phyloP scores from a whole-genome alignment of 768 basidiomycete genomes.

The Tricholoma sp. region DNA sequence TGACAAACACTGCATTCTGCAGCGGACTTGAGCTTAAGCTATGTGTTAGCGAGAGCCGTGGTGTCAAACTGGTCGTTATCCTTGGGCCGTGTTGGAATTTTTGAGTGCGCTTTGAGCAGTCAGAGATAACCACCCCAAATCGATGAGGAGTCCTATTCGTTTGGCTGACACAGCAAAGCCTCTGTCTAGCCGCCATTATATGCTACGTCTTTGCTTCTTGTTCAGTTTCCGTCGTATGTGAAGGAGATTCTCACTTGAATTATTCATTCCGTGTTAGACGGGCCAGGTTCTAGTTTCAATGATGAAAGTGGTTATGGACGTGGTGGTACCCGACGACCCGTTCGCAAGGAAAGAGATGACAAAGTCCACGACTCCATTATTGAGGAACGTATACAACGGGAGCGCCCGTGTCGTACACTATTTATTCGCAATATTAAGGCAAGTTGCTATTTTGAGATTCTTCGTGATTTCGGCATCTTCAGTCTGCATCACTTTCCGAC shows the following conservation, averaged over 20 bases:
- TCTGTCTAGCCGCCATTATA: conserved; percentile 33
- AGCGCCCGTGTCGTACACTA: conserved; percentile 91
- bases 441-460: conserved; percentile 37
- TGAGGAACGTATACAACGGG: conserved; percentile 89
- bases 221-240: conserved; percentile 34
- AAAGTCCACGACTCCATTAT: conserved; percentile 89
- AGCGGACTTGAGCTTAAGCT: conserved; percentile 43
- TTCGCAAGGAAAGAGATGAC: conserved; percentile 78
- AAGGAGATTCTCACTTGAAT: conserved; percentile 43
- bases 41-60: conserved; percentile 42
- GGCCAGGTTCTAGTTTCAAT: conserved; percentile 50
- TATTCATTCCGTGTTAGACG: conserved; percentile 58
- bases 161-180: conserved; percentile 26
- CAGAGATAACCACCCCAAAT: conserved; percentile 14
- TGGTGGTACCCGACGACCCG: conserved; percentile 32
- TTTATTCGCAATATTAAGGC: conserved; percentile 99
- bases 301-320: conserved; percentile 39
- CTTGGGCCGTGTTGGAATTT: conserved; percentile 13
- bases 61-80: not conserved
- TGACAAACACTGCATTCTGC: conserved; percentile 28
- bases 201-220: conserved; percentile 42
- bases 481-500: conserved; percentile 4
- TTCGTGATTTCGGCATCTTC: conserved; percentile 5
- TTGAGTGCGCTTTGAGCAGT: conserved; percentile 23
- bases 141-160: conserved; percentile 11